Conservation (phyloP, 805 yeast genomes). For the Suhomyces xylopsoci region DNA sequence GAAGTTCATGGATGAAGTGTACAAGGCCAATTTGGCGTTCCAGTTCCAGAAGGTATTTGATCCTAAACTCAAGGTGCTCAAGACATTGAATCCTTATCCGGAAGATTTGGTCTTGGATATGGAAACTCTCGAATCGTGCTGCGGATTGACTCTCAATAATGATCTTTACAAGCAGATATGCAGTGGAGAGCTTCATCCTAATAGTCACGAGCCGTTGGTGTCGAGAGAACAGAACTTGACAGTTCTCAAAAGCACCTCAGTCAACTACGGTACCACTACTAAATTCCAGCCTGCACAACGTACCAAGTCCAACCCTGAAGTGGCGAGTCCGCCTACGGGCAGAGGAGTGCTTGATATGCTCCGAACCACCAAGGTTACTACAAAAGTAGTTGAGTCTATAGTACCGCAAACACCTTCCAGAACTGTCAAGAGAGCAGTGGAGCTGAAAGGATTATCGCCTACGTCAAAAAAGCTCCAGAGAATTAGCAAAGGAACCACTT, state of each 20-base stretch:
- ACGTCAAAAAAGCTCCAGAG: slow-evolving; percentile 10
- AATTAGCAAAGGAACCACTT: slow-evolving; percentile 1
- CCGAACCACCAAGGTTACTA: not conserved
- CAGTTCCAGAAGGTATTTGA: slow-evolving; percentile 82
- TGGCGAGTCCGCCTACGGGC: not conserved
- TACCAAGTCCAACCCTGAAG: slow-evolving; percentile 1
- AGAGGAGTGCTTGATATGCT: slow-evolving; percentile 2
- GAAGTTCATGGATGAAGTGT: slow-evolving; percentile 57
- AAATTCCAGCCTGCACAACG: not conserved
- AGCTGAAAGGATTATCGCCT: slow-evolving; percentile 8
- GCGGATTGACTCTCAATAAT: slow-evolving; percentile 44
- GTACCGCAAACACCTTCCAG: not conserved
- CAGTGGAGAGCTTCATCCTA: slow-evolving; percentile 65
- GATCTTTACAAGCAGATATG: slow-evolving; percentile 57
- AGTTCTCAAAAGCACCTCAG: slow-evolving; percentile 11
- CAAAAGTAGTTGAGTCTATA: not conserved
- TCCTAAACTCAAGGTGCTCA: slow-evolving; percentile 49
- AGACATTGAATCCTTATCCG: slow-evolving; percentile 59
- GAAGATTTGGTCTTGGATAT: slow-evolving; percentile 37
- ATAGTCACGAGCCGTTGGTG: slow-evolving; percentile 44
- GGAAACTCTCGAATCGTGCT: slow-evolving; percentile 42
- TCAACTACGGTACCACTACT: not conserved
- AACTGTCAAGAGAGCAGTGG: not conserved
- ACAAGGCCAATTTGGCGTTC: slow-evolving; percentile 74
- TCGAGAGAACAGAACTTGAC: slow-evolving; percentile 45